Percentiles rank a stretch among this genome's conserved stretches.
Evolutionary conservation across 2,329 filamentous ascomycete species (phyloP).

Genomic region (Calonectria hawksworthii): DNA sequence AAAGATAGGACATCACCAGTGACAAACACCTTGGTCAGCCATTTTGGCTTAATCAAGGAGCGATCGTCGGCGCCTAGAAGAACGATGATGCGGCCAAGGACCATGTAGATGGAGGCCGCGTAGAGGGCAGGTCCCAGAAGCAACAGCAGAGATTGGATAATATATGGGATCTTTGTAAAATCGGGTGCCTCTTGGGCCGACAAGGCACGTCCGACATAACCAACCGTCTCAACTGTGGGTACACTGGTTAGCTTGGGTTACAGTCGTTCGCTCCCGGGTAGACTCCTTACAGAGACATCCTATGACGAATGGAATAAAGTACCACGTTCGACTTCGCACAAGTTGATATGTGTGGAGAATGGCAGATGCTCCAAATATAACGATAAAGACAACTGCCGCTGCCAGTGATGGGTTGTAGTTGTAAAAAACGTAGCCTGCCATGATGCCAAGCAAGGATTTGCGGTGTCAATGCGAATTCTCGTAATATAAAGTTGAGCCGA

Average conservation of each 20-base stretch:
- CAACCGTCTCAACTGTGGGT: slow-evolving; percentile 44
- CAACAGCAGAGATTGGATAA: slow-evolving; percentile 56
- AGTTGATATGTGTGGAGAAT: slow-evolving; percentile 57
- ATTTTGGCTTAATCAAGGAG: slow-evolving; percentile 58
- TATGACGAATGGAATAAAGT: slow-evolving; percentile 65
- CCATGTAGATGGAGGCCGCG: slow-evolving; percentile 64
- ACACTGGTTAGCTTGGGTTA: rapidly evolving
- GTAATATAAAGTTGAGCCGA: background rate
- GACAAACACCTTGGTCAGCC: slow-evolving; percentile 66
- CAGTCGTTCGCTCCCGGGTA: background rate
- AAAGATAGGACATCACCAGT: slow-evolving; percentile 64
- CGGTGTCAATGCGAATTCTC: background rate
- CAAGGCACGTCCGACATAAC: slow-evolving; percentile 64
- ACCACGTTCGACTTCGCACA: slow-evolving; percentile 60
- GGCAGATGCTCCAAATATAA: slow-evolving; percentile 56
- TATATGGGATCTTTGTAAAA: slow-evolving; percentile 52
- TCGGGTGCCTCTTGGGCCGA: slow-evolving; percentile 57
- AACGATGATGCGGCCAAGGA: slow-evolving; percentile 57
- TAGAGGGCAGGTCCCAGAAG: slow-evolving; percentile 57
- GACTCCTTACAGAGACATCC: slow-evolving; percentile 63
- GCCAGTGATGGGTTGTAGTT: slow-evolving; percentile 62
- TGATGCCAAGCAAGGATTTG: slow-evolving; percentile 2
- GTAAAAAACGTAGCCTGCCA: slow-evolving; percentile 52
- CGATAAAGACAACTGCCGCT: slow-evolving; percentile 58
- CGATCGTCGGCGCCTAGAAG: slow-evolving; percentile 55